Evolutionary conservation across 1,139 yeast genomes (phyloP).

Genomic region (Yamadazyma trypodendri): DNA sequence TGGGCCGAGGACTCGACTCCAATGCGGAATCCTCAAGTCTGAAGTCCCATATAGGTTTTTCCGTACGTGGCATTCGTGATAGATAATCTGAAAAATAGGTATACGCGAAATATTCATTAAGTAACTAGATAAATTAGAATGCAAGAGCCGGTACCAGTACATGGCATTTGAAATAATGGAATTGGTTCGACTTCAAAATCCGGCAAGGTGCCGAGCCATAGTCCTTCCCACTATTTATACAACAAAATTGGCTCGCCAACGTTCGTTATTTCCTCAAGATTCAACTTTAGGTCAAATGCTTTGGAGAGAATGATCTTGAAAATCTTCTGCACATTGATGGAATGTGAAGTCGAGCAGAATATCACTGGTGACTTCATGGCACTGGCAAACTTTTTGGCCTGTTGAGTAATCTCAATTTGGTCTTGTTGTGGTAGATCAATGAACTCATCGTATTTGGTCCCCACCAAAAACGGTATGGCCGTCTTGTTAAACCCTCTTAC

Average conservation of each 20-base stretch:
- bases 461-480: slow-evolving; percentile 89
- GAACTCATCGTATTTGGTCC: slow-evolving; percentile 91
- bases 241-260: slow-evolving; percentile 88
- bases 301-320: slow-evolving; percentile 89
- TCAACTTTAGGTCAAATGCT: slow-evolving; percentile 84
- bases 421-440: slow-evolving; percentile 77
- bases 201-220: no score
- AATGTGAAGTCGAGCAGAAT: slow-evolving; percentile 90
- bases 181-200: no score
- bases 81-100: background rate
- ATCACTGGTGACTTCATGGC: slow-evolving; percentile 91
- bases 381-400: slow-evolving; percentile 81
- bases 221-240: slow-evolving; percentile 45
- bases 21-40: background rate
- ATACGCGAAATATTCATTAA: slow-evolving; percentile 1
- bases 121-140: background rate
- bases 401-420: slow-evolving; percentile 81
- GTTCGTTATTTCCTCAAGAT: slow-evolving; percentile 77
- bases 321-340: slow-evolving; percentile 91
- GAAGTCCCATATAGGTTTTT: background rate
- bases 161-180: no score
- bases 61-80: background rate
- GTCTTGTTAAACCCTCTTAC: slow-evolving; percentile 88
- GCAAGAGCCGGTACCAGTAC: background rate
- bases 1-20: background rate